Evolutionary conservation across 2,329 filamentous ascomycete species (phyloP), one percentile per base, ranked within the genome.

Genomic region (Pestalotiopsis sp.): DNA sequence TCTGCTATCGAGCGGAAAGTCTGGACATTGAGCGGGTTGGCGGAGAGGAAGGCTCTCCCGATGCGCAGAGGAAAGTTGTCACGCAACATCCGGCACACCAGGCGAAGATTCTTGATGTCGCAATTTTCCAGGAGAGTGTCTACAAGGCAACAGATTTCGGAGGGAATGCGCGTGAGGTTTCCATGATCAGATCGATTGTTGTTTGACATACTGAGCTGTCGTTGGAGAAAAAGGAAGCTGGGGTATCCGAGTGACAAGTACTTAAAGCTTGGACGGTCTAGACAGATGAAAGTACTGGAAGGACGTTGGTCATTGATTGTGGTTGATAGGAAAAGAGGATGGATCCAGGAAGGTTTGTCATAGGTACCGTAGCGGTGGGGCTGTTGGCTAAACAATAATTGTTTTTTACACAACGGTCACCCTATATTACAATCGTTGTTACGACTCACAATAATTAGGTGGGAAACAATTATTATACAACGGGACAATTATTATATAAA

Each of bases 11-110:
- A 73, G 2, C 76, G 73, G 25, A 82, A 77, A 4, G 81, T 80
- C 3, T 77, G 58, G 6, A 84, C 71, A 65, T 84, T 79, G 25
- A 76, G 74, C 4, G 77, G 77, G 63, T 81, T 83, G 4, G 82
- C 76, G 4, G 80, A 82, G 14, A 84, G 71, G 66, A 82, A 84
- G 4, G 82, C 78, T 36, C 79, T 77, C 41, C 76, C 70, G 25
- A 81, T 74, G 27, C 75, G 75, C 9, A 81, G 71, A 38, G 49
- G 68, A 14, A 65, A 67, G 2, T n/a, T 67, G 11, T 73, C 63
- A 20, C 23, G 57, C 17, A 77, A 68, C 12, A 38, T 23, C 52
- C 66, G 71, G 63, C 71, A 72, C 38, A 74, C 71, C n/a, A 78
- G 69, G n/a, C 76, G 76, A 5, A 78, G 67, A 17, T 65, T 72